Evolutionary conservation across 1,284 basidiomycete species (phyloP), one percentile per base, ranked within the genome.

Genomic region (Heimioporus retisporus): DNA sequence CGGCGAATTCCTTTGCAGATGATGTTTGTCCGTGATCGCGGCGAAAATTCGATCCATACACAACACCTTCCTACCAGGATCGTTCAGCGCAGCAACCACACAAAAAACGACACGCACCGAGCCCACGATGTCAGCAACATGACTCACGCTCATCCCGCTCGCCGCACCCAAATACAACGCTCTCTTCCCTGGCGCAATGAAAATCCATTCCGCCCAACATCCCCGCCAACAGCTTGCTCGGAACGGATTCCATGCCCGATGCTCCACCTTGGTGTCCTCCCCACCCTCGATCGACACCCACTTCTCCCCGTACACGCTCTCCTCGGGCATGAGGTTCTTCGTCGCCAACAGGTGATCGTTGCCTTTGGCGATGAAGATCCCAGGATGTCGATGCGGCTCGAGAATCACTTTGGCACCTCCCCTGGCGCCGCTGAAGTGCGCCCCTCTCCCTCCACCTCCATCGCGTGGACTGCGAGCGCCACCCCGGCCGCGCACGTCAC

Each of bases 241-340:
- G 92, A 99, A 99, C 65, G 97, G 98, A 85, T 99, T 99, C 97
- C 97, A 99, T 46, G 99, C 98, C 69, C 97, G 89, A 84, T 99
- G 99, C 82, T 99, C 97, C 74, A 92, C 88, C 86, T 99, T 99
- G 67, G 91, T 93, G 64, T 91, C 94, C 60, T 94, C 93, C 59
- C 87, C 89, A 8, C 90, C 90, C 14, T 95, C 93, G 73, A 97
- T 87, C 59, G 91, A 88, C 82, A 97, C 94, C 83, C 95, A 88
- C 87, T 99, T 99, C 84, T 99, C 97, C 72, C 97, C 98, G 81
- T 99, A 99, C 31, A 99, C 98, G 23, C 94, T 94, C 80, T 99
- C 97, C 66, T 98, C 98, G 16, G 98, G 97, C 59, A 95, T 96
- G 73, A 99, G 88, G 83, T 99, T 99, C 84, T 96, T 96, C 61